Base-by-base conservation (phyloP, 345 rosid species). In the Eucalyptus tenuipes region DNA sequence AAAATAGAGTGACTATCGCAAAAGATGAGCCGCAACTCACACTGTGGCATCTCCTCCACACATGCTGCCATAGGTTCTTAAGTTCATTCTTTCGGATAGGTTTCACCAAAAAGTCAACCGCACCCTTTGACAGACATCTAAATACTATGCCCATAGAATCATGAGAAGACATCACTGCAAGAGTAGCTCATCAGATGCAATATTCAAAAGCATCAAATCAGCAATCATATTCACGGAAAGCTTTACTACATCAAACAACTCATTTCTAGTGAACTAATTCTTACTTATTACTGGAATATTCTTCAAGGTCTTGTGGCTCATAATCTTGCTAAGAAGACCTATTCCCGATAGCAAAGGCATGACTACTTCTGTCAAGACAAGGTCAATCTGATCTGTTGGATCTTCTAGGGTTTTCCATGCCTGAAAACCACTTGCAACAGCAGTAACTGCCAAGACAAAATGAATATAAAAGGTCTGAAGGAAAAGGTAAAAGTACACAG, bases 81-180 rank as follows among this genome's bases (percentile, higher is more conserved):
- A 96, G 93, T 91, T 95, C 98, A 88, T 96, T 96, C 94, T 95
- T 96, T 91, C 98, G 93, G 90, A 96, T 93, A 45, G 98, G 98
- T 92, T 96, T 95, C 88, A 94, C 96, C 88, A 96, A 92, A 91
- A 95, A 95, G 91, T 96, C 98, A 92, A 94, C 98, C 22, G 98
- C 97, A 86, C 97, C 98, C 90, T 93, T 94, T 80, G 98, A 96
- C 91, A 96, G 93, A 93, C 97, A 95, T 91, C 94, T 93, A 90
- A 95, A 96, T 87, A 96, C 98, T 91, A 96, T 89, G 92, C 92
- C 93, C 96, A 96, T 94, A 44, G 97, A 95, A 92, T 94, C 98
- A 90, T 92, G 95, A 90, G 98, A 92, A 88, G 97, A 95, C 97
- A 94, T 96, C 97, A 96, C 97, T 96, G 94, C 94, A 91, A 87